These are phyloP conservation scores for Castanopsis chinensis DNA, from an alignment of 306 rosid genomes.

Conservation along the genomic window DNA sequence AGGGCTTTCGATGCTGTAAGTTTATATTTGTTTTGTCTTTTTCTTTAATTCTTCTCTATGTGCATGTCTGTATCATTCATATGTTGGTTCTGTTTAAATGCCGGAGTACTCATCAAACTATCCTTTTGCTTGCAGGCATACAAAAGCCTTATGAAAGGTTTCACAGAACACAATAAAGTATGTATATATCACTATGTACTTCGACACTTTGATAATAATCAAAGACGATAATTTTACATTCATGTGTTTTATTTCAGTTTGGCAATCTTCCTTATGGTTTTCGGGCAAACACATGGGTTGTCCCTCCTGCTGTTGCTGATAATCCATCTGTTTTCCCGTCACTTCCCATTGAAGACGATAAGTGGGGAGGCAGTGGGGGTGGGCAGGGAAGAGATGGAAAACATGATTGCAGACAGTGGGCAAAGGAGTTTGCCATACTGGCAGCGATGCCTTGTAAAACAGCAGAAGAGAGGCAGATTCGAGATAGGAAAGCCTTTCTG, in stretches of 20 bases:
- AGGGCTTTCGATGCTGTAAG: slow-evolving; percentile 87
- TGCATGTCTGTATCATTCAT: background rate
- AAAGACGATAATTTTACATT: slow-evolving; percentile 16
- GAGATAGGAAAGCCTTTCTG: slow-evolving; percentile 91
- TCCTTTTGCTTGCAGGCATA: slow-evolving; percentile 67
- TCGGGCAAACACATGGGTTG: slow-evolving; percentile 96
- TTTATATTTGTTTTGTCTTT: background rate
- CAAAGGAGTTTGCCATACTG: slow-evolving; percentile 76
- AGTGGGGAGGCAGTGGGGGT: slow-evolving; percentile 96
- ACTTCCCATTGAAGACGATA: slow-evolving; percentile 84
- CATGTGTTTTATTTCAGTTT: slow-evolving; percentile 59
- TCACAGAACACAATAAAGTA: slow-evolving; percentile 91
- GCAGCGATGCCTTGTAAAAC: slow-evolving; percentile 91
- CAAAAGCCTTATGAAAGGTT: slow-evolving; percentile 80
- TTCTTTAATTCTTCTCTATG: background rate
- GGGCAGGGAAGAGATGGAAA: slow-evolving; percentile 82
- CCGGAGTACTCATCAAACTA: background rate
- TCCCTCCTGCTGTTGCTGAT: slow-evolving; percentile 88
- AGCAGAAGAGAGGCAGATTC: slow-evolving; percentile 86
- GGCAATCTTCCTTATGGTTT: slow-evolving; percentile 98
- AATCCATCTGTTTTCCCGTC: slow-evolving; percentile 63
- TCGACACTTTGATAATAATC: slow-evolving; percentile 8
- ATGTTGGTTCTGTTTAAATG: background rate
- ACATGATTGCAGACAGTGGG: slow-evolving; percentile 80
- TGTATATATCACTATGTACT: slow-evolving; percentile 15